Evolutionary conservation across 2,329 filamentous ascomycete genomes (phyloP), one percentile per base, ranked within the genome.

Genomic region (Cordyceps cateniannulata): DNA sequence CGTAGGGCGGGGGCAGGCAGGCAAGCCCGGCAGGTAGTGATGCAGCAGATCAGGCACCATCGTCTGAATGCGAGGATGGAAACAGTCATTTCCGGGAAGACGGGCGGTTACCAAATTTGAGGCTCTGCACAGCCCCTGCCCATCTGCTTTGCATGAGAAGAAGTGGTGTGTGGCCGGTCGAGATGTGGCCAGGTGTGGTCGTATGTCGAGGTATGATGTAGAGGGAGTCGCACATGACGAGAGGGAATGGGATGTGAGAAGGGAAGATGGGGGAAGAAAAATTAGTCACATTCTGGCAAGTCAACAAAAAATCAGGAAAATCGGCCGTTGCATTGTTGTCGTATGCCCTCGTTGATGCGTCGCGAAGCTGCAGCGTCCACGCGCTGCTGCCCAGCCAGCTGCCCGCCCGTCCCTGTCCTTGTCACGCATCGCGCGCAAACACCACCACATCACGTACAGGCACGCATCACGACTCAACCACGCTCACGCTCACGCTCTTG

Each of bases 51-150:
- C 29, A 22, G 18, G 54, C n/a, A 48, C 54, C 18, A 42, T 59
- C 14, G 8, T 32, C 29, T 22, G 25, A 50, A 50, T 47, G 16
- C 57, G 20, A 52, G 42, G 40, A 60, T 60, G 42, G 58, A 48
- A 60, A n/a, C 38, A 5, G n/a, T 47, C 25, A 48, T 53, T 59
- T 54, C 58, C 50, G 40, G 42, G 18, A 32, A 32, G 32, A 47
- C 50, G 49, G 58, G 58, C 49, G 58, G 58, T 25, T 53, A 60
- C 58, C 29, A 60, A 53, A 59, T 52, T 59, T 48, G 58, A 54
- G 58, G 58, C 58, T 60, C 58, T 60, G 58, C 50, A 60, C 58
- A 48, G 49, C 58, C 58, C 32, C 20, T 44, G 29, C 42, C 48
- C 38, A 44, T 52, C 48, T 40, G 35, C 20, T 44, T 59, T 35